Conservation (phyloP, 345 rosid species). For the Populus alba region DNA sequence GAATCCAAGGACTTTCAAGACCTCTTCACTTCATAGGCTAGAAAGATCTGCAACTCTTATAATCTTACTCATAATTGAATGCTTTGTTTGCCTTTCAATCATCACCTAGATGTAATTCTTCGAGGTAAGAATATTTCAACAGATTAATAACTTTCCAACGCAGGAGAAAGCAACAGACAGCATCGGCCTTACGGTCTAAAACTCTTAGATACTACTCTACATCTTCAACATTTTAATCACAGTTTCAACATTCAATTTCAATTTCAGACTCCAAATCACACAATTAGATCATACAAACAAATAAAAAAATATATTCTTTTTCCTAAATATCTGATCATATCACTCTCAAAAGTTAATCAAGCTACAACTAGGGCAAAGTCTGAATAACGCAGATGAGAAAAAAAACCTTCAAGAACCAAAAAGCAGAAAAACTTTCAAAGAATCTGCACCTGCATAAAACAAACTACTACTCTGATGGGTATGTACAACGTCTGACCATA, state of each 20-base stretch:
- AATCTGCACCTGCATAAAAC: too few species aligned
- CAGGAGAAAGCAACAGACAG: not conserved
- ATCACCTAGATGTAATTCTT: not conserved
- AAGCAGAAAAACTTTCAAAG: not conserved
- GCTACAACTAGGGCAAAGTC: not conserved
- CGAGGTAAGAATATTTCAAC: not conserved
- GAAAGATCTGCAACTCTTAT: not conserved
- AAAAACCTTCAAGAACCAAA: not conserved
- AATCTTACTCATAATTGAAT: not conserved
- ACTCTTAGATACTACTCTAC: not conserved
- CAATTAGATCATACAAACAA: not conserved
- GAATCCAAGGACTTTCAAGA: not conserved
- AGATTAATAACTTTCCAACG: not conserved
- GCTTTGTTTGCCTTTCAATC: not conserved
- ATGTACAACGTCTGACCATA: too few species aligned
- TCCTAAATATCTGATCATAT: not conserved
- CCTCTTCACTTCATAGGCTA: not conserved
- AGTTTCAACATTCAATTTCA: not conserved
- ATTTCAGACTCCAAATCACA: not conserved
- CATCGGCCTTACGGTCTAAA: not conserved
- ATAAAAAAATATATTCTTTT: not conserved
- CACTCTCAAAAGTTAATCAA: not conserved
- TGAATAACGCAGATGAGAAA: not conserved
- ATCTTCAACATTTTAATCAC: not conserved
- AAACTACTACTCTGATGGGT: too few species aligned